These are phyloP conservation scores for Collybiopsis confluens DNA, from an alignment of 768 basidiomycete species.

Conservation along the genomic window DNA sequence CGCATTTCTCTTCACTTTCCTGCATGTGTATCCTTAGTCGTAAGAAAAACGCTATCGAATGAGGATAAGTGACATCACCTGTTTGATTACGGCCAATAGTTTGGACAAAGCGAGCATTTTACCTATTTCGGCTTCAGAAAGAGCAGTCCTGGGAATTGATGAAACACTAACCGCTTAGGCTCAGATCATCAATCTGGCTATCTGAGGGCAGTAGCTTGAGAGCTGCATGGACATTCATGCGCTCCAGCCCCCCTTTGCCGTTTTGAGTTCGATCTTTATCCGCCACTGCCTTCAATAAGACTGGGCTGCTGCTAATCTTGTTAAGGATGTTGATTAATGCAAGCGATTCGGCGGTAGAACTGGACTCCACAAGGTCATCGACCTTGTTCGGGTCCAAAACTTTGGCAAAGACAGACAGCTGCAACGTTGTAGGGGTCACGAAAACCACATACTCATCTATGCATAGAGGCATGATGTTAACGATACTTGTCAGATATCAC, in stretches of 20 bases:
- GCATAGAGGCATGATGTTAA: background rate
- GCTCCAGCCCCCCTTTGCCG: constrained; percentile 35
- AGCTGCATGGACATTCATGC: constrained; percentile 55
- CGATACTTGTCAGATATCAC: background rate
- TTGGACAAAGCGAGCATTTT: constrained; percentile 67
- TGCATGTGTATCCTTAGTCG: constrained; percentile 24
- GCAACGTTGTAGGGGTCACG: constrained; percentile 80
- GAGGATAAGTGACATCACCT: constrained; percentile 32
- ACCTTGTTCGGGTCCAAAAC: constrained; percentile 72
- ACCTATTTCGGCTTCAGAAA: constrained; percentile 39
- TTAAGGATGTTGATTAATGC: constrained; percentile 76
- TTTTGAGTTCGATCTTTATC: constrained; percentile 51
- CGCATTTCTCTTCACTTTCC: constrained; percentile 89
- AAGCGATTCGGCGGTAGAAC: constrained; percentile 72
- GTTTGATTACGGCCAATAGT: constrained; percentile 56
- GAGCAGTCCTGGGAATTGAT: background rate
- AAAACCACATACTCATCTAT: constrained; percentile 99
- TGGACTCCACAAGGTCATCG: constrained; percentile 56
- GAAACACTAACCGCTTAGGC: constrained; percentile 65
- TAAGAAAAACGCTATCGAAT: background rate
- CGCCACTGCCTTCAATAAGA: constrained; percentile 75
- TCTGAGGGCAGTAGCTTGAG: constrained; percentile 55
- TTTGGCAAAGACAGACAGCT: constrained; percentile 71
- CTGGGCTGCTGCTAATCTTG: constrained; percentile 92
- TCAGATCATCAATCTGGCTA: constrained; percentile 64